Evolutionary conservation across 148 eudicot genomes (phyloP).

Genomic region (Diospyros kaki): DNA sequence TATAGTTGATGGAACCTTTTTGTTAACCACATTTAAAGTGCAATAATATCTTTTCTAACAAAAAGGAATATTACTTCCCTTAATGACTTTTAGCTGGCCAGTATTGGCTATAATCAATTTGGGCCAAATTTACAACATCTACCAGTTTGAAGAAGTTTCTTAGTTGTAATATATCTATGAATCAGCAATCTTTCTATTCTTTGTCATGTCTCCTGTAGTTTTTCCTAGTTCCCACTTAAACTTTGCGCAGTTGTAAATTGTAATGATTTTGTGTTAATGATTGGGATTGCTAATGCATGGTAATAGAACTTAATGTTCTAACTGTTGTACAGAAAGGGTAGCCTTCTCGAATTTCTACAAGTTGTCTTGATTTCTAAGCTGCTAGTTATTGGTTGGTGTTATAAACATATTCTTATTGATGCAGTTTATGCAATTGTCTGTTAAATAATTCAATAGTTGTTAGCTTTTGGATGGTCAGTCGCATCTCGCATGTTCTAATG

Average conservation of each 20-base stretch:
- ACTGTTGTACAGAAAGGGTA: background rate
- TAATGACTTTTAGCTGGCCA: background rate
- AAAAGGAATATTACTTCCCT: no score
- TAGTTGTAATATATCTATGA: background rate
- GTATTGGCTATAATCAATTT: no score
- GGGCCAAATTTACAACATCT: no score
- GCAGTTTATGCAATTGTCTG: background rate
- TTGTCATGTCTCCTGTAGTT: background rate
- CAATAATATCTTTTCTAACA: background rate
- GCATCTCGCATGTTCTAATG: background rate
- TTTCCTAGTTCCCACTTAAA: background rate
- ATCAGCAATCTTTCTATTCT: background rate
- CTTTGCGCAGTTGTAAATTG: background rate
- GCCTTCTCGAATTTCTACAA: background rate
- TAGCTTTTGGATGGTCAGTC: background rate
- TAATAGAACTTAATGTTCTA: background rate
- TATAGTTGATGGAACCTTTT: background rate
- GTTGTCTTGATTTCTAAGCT: background rate
- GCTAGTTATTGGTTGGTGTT: background rate
- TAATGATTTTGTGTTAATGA: background rate
- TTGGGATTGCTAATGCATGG: background rate
- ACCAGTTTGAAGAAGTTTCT: no score
- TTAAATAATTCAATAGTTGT: background rate
- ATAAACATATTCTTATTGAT: background rate
- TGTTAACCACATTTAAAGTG: background rate